Base-by-base conservation (phyloP, 768 basidiomycete species). In the Boletus rubroflammeus region DNA sequence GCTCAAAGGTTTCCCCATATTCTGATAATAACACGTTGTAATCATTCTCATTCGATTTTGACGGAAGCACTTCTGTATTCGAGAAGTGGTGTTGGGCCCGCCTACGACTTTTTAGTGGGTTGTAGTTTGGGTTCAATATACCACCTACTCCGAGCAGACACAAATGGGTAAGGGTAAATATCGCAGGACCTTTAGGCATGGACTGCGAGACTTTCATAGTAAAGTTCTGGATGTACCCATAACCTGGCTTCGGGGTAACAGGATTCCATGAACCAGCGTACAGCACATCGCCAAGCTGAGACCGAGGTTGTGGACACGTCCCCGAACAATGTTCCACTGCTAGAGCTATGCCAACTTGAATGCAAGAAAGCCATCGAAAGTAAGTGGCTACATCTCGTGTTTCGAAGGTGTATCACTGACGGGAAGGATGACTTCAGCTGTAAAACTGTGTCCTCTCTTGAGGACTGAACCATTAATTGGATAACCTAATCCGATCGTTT, bases 291-390 rank as follows among this genome's bases (percentile, higher is more conserved):
- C 61, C 62, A 9, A 63, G 54, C 19, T 42, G 51, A 1, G 55
- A 23, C 26, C 53, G 46, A 19, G 25, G 34, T 17, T 48, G 35
- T 25, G 35, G 47, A 13, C 47, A 48, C 7, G 23, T 13, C 13
- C 47, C 35, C 4, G 47, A 48, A 26, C 47, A 48, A 7, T 42
- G 34, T 13, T 13, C n/a, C 35, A 48, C 34, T 19, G 47, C 34
- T 13, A 48, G 23, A 43, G 47, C 25, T 47, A 59, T 63, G 21
- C 61, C 61, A 31, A 62, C 54, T 40, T 63, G 58, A 32, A 51
- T 39, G 41, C 50, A 54, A 10, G 57, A 52, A 52, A 35, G 39
- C 47, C 34, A 48, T 48, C 2, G 35, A 48, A 42, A 6, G 35
- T 44, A 21, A 49, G 48, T 44, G 19, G 6, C 14, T 44, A 15